Conservation (phyloP, 345 rosid genomes). For the Reutealis trisperma region DNA sequence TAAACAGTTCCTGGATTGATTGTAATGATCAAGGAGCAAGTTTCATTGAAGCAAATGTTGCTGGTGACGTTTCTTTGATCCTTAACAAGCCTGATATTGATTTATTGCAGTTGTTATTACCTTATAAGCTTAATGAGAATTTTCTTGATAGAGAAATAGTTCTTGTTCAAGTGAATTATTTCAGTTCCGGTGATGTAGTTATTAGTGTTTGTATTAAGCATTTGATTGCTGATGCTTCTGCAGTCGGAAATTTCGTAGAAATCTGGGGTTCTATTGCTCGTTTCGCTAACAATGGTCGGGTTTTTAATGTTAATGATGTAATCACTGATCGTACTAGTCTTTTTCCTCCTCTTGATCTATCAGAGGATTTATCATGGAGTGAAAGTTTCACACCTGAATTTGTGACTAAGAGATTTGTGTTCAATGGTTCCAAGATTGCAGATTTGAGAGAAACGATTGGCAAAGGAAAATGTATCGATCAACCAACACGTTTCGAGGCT, state of each 20-base stretch:
- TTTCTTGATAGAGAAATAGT: not conserved
- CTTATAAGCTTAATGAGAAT: not conserved
- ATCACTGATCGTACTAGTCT: not conserved
- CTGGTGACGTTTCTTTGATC: not conserved
- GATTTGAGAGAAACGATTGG: constrained; percentile 14
- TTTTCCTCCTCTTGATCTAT: not conserved
- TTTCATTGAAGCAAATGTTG: not conserved
- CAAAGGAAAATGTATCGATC: not conserved
- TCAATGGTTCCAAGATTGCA: constrained; percentile 17
- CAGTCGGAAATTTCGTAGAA: not conserved
- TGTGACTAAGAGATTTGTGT: constrained; percentile 25
- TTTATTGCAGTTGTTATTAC: not conserved
- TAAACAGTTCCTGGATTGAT: not conserved
- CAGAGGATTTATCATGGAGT: not conserved
- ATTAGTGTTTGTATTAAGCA: not conserved
- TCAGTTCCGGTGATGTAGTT: not conserved
- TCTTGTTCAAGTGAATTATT: not conserved
- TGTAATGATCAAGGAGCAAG: not conserved
- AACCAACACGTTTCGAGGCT: constrained; percentile 24
- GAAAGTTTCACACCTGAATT: not conserved
- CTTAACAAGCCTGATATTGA: not conserved
- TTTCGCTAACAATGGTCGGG: not conserved
- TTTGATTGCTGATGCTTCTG: not conserved
- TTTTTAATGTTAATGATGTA: not conserved
- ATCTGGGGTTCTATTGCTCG: not conserved